phyloP scores from a whole-genome alignment of 768 basidiomycete species.

The Mycena metata region DNA sequence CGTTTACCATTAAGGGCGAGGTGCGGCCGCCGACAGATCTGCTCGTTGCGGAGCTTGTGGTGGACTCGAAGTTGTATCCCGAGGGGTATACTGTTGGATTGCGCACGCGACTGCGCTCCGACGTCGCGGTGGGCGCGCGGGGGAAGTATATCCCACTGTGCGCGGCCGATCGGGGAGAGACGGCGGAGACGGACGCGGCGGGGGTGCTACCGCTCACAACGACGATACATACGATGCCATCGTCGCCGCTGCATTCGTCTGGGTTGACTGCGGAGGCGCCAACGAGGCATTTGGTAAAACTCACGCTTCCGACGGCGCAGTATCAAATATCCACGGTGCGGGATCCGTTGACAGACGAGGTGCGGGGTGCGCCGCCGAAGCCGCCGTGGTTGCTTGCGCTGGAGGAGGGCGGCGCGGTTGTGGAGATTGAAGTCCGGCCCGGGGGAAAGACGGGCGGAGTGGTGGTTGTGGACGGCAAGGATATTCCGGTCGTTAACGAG shows the following conservation, averaged over 20 bases:
- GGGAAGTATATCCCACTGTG: conserved; percentile 51
- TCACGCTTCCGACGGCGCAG: conserved; percentile 87
- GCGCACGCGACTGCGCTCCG: conserved; percentile 58
- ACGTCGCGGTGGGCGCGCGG: conserved; percentile 44
- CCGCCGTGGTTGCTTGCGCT: conserved; percentile 82
- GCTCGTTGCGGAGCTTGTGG: conserved; percentile 81
- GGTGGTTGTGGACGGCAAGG: conserved; percentile 60
- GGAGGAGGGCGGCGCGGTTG: conserved; percentile 68
- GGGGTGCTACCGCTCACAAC: conserved; percentile 66
- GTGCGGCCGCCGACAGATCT: conserved; percentile 75
- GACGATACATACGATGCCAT: conserved; percentile 81
- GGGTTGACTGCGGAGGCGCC: conserved; percentile 64
- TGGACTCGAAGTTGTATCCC: conserved; percentile 86
- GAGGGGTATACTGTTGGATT: conserved; percentile 75
- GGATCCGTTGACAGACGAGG: conserved; percentile 86
- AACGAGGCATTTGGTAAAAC: conserved; percentile 81
- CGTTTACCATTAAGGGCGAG: conserved; percentile 74
- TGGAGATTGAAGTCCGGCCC: conserved; percentile 66
- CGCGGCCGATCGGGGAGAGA: conserved; percentile 22
- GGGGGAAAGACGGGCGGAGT: conserved; percentile 50
- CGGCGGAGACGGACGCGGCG: conserved; percentile 24
- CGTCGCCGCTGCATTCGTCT: conserved; percentile 85
- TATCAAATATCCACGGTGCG: conserved; percentile 81
- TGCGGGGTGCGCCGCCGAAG: conserved; percentile 67
- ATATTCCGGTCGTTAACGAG: conserved; percentile 76